These are phyloP conservation scores for Millerozyma miso DNA, from an alignment of 805 yeast genomes.

Conservation along the genomic window DNA sequence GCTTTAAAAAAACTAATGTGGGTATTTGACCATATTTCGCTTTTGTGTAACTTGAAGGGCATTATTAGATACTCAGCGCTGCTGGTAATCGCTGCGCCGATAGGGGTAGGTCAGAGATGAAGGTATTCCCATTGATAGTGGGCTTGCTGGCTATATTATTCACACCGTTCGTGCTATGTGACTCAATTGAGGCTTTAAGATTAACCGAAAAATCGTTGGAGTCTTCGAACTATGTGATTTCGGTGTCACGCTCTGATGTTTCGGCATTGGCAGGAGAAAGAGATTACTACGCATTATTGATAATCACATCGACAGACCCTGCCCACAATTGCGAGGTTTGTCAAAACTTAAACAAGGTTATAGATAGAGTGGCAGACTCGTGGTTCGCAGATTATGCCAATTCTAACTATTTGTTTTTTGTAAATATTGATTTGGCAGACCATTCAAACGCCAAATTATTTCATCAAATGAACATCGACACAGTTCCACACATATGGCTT, in stretches of 20 bases:
- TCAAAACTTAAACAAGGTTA: slow-evolving; percentile 35
- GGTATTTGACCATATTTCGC: not conserved
- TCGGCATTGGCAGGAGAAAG: slow-evolving; percentile 42
- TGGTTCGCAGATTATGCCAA: slow-evolving; percentile 43
- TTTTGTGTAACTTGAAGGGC: not conserved
- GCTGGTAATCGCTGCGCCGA: not conserved
- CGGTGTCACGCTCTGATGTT: slow-evolving; percentile 39
- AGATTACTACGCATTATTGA: slow-evolving; percentile 47
- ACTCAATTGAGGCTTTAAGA: not conserved
- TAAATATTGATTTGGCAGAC: slow-evolving; percentile 46
- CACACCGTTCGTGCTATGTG: not conserved
- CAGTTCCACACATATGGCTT: slow-evolving; percentile 67
- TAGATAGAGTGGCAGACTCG: slow-evolving; percentile 38
- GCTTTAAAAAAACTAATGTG: not conserved
- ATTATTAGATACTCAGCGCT: not conserved
- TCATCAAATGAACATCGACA: slow-evolving; percentile 36
- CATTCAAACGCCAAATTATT: slow-evolving; percentile 39
- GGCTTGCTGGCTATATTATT: not conserved
- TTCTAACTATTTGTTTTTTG: slow-evolving; percentile 40
- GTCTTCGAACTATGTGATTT: slow-evolving; percentile 34
- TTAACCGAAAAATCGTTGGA: slow-evolving; percentile 4
- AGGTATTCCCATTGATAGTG: not conserved
- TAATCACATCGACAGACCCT: slow-evolving; percentile 48
- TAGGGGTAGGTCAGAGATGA: not conserved
- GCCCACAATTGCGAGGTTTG: slow-evolving; percentile 49